Base-by-base conservation (phyloP, 2,329 filamentous ascomycete genomes). In the Eutypa lata region DNA sequence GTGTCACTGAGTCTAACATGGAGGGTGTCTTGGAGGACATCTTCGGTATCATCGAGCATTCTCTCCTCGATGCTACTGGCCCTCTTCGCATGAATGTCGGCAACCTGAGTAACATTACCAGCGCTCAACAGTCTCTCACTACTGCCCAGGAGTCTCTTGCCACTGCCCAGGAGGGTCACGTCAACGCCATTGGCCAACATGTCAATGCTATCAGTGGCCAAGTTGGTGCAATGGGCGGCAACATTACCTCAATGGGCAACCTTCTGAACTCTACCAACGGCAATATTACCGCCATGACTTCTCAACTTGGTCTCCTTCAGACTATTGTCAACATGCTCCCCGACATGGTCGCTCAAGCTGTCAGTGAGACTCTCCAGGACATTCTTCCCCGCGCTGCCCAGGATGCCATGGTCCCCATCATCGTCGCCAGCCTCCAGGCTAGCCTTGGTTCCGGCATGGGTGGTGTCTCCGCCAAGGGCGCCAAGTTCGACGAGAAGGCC, bases 261-360 rank as follows among this genome's bases (percentile, higher is more conserved):
- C 60, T 67, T 19, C 1, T 67, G 10, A 61, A 61, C 21, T 61
- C 62, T 1, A 63, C 64, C 7, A 66, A 66, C 26, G 54, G 57
- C 42, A 68, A 65, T 16, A 45, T 62, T 18, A 51, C 47, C 0
- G 3, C 55, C 5, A 0, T 66, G 1, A 56, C 10, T 11, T 49
- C 51, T 14, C 56, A 65, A 8, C 0, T 68, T 14, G 26, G 14
- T 2, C 37, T 50, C 6, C 59, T 68, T 2, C 65, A 68, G 43
- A 58, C 64, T 0, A 35, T 68, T 1, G 4, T 65, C 46, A 60
- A 56, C 47, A 59, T 67, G 56, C 33, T 68, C 19, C 66, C 67
- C 6, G 54, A 53, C 1, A 58, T 68, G 59, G 49, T 63, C 31
- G 13, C 56, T 0, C 50, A 59, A n/a, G 6, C 53, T 0, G 16